Evolutionary conservation across 139 green algal genomes (phyloP), one percentile per base, ranked within the genome.

Genomic region (Chlamydomonas eustigma): DNA sequence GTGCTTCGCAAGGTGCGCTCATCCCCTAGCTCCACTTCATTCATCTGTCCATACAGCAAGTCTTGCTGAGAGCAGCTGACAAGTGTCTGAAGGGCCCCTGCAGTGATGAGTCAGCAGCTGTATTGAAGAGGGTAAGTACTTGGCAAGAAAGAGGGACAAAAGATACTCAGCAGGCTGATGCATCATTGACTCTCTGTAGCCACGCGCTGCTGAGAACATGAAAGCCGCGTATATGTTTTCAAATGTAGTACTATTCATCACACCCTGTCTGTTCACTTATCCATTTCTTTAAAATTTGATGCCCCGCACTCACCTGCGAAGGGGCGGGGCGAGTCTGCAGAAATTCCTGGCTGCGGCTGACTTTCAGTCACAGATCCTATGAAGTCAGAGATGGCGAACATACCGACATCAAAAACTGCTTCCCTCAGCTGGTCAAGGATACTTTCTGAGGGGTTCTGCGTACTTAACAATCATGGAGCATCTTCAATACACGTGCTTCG

Each of bases 1-100:
- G 77, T 82, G 37, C 25, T 72, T 3, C 71, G 52, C 1, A 1
- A 4, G 1, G 77, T 63, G 63, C 77, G 67, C 28, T 82, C 58
- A 1, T 75, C 77, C 51, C 74, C 36, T 18, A 12, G 4, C 66
- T 39, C 69, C 44, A 74, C 37, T 0, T 39, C 3, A 51, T 72
- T 44, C 44, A 80, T 66, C 76, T 80, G 66, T 50, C 39, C 4
- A 0, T 64, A 6, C 75, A 70, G 73, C 44, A 18, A 12, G 12
- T 18, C 44, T 12, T 12, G 18, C 12, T 58, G 12, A 28, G 44
- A 58, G 44, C 44, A 58, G 44, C 18, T 12, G 44, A 58, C 44
- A 12, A 58, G 44, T 18, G 44, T 18, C 44, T 58, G 44, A 12
- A 58, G 44, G 44, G 18, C 12, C 12, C 12, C 44, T 58, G 44